Conservation (phyloP, 1,284 basidiomycete genomes). For the Tilletiaria anomala region DNA sequence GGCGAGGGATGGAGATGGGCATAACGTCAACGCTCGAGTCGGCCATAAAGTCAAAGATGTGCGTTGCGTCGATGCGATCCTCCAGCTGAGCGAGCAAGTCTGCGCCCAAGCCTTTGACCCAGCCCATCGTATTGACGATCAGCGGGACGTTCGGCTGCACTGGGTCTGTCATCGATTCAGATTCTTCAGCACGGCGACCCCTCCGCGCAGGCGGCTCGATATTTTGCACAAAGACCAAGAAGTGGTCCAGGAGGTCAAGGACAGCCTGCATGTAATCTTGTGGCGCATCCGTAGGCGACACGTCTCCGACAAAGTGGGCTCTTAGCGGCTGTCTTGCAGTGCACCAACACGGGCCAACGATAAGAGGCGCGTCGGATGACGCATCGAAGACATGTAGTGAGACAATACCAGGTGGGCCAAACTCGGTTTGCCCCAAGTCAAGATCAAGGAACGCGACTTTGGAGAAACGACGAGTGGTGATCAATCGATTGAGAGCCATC, state of each 20-base stretch:
- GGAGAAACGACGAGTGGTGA: slow-evolving; percentile 44
- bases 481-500: slow-evolving; percentile 46
- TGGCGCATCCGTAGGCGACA: slow-evolving; percentile 63
- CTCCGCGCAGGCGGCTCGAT: too few relatives aligned
- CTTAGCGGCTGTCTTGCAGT: slow-evolving; percentile 51
- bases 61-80: slow-evolving; percentile 51
- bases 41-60: slow-evolving; percentile 49
- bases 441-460: slow-evolving; percentile 78
- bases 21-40: not conserved
- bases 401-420: slow-evolving; percentile 72
- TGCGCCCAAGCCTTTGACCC: slow-evolving; percentile 83
- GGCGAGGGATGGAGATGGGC: not conserved
- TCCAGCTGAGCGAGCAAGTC: slow-evolving; percentile 63
- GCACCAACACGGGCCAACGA: slow-evolving; percentile 26
- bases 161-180: too few relatives aligned
- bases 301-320: slow-evolving; percentile 71
- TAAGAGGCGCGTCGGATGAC: slow-evolving; percentile 1
- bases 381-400: slow-evolving; percentile 54
- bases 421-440: slow-evolving; percentile 86
- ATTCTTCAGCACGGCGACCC: too few relatives aligned
- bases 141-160: slow-evolving; percentile 49
- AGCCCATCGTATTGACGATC: slow-evolving; percentile 90
- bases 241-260: slow-evolving; percentile 55
- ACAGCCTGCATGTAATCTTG: slow-evolving; percentile 63
- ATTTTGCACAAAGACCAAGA: slow-evolving; percentile 8